phyloP scores from a whole-genome alignment of 495 filamentous ascomycete species.

The Aspergillus ostianus region DNA sequence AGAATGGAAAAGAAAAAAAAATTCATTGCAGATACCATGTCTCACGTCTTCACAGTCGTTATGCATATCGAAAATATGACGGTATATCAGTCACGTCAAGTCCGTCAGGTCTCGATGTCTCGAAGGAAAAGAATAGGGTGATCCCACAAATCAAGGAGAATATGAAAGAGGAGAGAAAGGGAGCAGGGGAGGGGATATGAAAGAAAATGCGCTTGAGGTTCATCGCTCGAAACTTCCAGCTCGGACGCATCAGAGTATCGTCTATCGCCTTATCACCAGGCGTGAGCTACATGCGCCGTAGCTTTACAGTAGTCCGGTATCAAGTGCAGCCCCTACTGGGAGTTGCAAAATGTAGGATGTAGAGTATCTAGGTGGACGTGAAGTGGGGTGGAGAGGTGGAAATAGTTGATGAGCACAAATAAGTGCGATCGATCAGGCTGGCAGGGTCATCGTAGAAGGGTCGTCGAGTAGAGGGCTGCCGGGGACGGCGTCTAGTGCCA shows the following conservation, averaged over 20 bases:
- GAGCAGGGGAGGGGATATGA: neutral
- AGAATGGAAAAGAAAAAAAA: neutral
- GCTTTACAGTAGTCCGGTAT: neutral
- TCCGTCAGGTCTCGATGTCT: neutral
- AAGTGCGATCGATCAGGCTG: neutral
- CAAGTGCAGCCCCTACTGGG: neutral
- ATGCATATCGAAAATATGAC: neutral
- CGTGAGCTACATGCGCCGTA: neutral
- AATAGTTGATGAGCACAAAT: neutral
- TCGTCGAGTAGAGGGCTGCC: conserved; percentile 36
- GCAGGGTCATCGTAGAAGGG: conserved; percentile 13
- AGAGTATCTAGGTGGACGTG: neutral
- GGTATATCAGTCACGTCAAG: neutral
- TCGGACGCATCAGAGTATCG: neutral
- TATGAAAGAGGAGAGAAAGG: too few relatives aligned
- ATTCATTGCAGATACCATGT: neutral
- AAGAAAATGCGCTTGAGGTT: neutral
- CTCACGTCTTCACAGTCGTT: neutral
- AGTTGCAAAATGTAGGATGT: neutral
- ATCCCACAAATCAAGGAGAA: neutral
- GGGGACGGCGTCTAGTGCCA: conserved; percentile 62
- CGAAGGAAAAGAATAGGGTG: neutral
- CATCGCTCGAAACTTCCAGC: neutral
- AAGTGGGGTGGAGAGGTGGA: neutral
- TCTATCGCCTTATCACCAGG: neutral